These are phyloP conservation scores for Claviceps sp. DNA, from an alignment of 2,329 filamentous ascomycete species.

Conservation along the genomic window DNA sequence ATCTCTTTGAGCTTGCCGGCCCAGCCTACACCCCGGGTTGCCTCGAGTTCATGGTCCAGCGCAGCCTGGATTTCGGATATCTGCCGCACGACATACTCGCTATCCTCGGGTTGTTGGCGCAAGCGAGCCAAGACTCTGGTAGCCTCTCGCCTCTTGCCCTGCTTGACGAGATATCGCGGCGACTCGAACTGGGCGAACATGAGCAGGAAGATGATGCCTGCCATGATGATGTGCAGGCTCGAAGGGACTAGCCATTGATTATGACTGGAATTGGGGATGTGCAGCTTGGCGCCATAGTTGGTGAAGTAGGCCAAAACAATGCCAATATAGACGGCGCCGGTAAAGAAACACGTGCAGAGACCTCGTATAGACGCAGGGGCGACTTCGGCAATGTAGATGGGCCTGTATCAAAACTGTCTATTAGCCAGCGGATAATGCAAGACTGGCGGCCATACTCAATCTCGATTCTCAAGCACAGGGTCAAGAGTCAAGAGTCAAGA, in stretches of 20 bases:
- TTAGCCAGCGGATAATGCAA: no score
- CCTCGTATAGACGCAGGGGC: constrained; percentile 56
- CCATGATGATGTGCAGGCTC: constrained; percentile 65
- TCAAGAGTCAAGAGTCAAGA: background rate
- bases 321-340: constrained; percentile 53
- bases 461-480: no score
- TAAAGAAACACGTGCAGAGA: constrained; percentile 51
- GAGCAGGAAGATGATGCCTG: constrained; percentile 55
- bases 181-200: constrained; percentile 59
- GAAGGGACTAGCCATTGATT: constrained; percentile 54
- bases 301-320: constrained; percentile 72
- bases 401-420: constrained; percentile 18
- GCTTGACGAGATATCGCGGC: constrained; percentile 56
- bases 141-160: constrained; percentile 45
- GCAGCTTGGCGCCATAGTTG: constrained; percentile 45
- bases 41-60: constrained; percentile 59
- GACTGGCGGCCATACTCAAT: no score
- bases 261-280: constrained; percentile 32
- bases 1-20: constrained; percentile 55
- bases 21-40: constrained; percentile 51
- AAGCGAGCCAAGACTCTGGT: constrained; percentile 41
- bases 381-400: constrained; percentile 62
- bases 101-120: constrained; percentile 43
- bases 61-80: constrained; percentile 50
- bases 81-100: constrained; percentile 49